phyloP scores from a whole-genome alignment of 1,284 basidiomycete genomes.

The Ganoderma multipileum region DNA sequence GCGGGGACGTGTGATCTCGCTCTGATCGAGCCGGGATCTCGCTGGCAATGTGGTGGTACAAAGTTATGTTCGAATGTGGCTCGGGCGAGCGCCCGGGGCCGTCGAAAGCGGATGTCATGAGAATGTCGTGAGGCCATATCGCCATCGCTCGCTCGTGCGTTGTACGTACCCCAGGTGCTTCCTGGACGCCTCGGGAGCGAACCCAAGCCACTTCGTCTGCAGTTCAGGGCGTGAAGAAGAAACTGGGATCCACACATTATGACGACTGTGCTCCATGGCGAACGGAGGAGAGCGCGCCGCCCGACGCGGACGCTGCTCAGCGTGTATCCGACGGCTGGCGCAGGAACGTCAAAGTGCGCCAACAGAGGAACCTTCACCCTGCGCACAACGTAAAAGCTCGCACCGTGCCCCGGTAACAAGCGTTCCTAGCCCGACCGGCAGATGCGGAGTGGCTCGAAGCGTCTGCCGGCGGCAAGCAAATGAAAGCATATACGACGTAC shows the following conservation, averaged over 20 bases:
- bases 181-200: background rate
- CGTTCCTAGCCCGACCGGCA: background rate
- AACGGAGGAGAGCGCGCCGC: background rate
- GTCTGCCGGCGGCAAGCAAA: conserved; percentile 2
- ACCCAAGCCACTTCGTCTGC: conserved; percentile 7
- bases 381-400: conserved; percentile 8
- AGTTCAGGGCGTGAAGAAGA: background rate
- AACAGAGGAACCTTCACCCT: background rate
- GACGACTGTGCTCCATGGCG: background rate
- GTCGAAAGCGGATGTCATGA: background rate
- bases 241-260: background rate
- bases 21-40: conserved; percentile 10
- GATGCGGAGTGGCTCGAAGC: conserved; percentile 1
- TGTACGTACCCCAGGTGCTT: background rate
- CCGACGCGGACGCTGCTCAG: background rate
- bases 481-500: background rate
- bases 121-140: background rate
- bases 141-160: background rate
- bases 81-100: background rate
- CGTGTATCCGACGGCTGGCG: background rate
- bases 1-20: conserved; percentile 9
- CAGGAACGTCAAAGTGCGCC: background rate
- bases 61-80: conserved; percentile 6
- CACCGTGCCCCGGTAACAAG: conserved; percentile 1
- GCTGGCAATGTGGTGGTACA: conserved; percentile 4